Evolutionary conservation across 2,329 filamentous ascomycete genomes (phyloP).

Genomic region (Pseudocercospora eumusae): DNA sequence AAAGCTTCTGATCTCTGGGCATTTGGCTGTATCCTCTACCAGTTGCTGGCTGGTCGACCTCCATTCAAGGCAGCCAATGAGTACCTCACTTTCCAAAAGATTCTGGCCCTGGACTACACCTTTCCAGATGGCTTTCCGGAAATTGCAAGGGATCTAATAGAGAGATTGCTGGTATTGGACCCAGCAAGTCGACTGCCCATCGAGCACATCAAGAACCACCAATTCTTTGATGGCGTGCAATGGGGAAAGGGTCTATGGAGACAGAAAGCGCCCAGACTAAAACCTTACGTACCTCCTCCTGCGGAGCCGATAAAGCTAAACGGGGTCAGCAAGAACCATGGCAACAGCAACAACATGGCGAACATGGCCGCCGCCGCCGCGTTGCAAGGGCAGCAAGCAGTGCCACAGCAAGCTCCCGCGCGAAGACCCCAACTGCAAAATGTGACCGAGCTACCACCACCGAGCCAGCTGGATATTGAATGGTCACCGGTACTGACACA

Average conservation of each 20-base stretch:
- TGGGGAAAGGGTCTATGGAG: conserved; percentile 89
- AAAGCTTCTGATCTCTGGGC: conserved; percentile 98
- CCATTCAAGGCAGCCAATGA: conserved; percentile 96
- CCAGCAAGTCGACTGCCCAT: conserved; percentile 81
- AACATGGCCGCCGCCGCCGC: conserved; percentile 28
- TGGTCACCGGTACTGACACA: conserved; percentile 94
- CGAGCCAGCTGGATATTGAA: conserved; percentile 94
- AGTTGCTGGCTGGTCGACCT: conserved; percentile 89
- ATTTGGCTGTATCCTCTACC: conserved; percentile 97
- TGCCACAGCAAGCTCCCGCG: conserved; percentile 16
- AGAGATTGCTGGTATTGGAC: conserved; percentile 86
- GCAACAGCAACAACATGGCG: conserved; percentile 27
- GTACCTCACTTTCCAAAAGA: conserved; percentile 97
- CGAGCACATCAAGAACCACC: conserved; percentile 94
- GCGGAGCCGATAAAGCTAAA: conserved; percentile 36
- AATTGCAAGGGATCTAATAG: conserved; percentile 83
- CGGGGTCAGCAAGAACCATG: conserved; percentile 32
- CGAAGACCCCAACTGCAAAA: conserved; percentile 69
- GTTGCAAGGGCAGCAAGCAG: conserved; percentile 9
- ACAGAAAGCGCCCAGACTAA: conserved; percentile 81
- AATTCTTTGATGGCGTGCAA: conserved; percentile 84
- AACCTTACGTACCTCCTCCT: conserved; percentile 73
- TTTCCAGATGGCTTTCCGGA: conserved; percentile 87
- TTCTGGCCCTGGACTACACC: conserved; percentile 89
- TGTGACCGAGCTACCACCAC: conserved; percentile 94